Percentiles rank a stretch among this genome's conserved stretches.
These are phyloP conservation scores for Aureobasidium lini DNA, from an alignment of 2,329 filamentous ascomycete species.

Conservation along the genomic window DNA sequence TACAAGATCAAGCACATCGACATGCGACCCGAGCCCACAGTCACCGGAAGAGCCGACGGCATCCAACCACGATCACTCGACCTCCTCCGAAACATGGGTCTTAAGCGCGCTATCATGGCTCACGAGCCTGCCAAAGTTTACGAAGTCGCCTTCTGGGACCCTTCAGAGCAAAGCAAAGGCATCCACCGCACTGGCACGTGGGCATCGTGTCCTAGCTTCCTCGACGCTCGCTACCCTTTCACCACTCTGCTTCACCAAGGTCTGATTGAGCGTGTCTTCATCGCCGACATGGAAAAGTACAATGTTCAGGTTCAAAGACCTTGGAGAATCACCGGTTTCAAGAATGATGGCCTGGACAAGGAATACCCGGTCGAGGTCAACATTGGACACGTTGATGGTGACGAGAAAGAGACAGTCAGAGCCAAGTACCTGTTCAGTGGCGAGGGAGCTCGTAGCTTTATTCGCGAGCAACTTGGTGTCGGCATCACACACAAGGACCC, in stretches of 20 bases:
- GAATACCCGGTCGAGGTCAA: constrained; percentile 76
- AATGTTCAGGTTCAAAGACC: constrained; percentile 50
- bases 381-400: constrained; percentile 69
- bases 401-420: constrained; percentile 56
- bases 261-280: constrained; percentile 55
- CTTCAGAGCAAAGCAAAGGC: constrained; percentile 42
- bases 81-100: constrained; percentile 77
- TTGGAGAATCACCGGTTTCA: constrained; percentile 55
- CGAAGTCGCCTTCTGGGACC: constrained; percentile 61
- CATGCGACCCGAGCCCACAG: constrained; percentile 76
- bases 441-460: constrained; percentile 54
- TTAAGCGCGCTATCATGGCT: constrained; percentile 83
- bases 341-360: constrained; percentile 52
- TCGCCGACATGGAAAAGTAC: constrained; percentile 54
- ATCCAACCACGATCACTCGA: constrained; percentile 87
- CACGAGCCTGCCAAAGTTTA: constrained; percentile 80
- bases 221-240: constrained; percentile 57
- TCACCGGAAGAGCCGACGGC: constrained; percentile 80
- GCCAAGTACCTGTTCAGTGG: constrained; percentile 58
- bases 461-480: constrained; percentile 58
- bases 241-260: constrained; percentile 57
- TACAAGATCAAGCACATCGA: constrained; percentile 95
- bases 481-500: constrained; percentile 57
- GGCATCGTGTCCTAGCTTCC: constrained; percentile 82
- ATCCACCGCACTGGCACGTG: constrained; percentile 60